Conservation (phyloP, 148 eudicot genomes). For the Rhododendron ferrugineum region DNA sequence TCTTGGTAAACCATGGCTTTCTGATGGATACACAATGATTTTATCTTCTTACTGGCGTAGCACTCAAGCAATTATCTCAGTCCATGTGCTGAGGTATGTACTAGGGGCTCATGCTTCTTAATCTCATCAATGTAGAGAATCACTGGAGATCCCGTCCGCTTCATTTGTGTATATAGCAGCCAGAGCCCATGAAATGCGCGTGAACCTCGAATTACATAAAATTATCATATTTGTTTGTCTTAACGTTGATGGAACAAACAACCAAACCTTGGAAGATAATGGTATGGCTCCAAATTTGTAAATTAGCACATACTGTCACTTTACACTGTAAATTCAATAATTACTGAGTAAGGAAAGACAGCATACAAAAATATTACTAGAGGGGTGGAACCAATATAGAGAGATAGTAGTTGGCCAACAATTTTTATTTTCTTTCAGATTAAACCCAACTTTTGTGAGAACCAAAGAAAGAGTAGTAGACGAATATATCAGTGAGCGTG, state of each 20-base stretch:
- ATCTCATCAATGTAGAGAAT: constrained; percentile 1
- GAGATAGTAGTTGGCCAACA: not conserved
- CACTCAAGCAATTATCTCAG: constrained; percentile 64
- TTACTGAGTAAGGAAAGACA: not conserved
- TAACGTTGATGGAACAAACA: not conserved
- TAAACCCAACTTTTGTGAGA: not conserved
- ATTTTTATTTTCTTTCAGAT: not conserved
- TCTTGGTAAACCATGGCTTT: constrained; percentile 71
- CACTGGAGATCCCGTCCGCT: not conserved
- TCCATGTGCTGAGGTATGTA: constrained; percentile 61
- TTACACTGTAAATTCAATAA: not conserved
- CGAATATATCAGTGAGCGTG: not conserved
- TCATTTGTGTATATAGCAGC: not conserved
- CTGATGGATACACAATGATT: constrained; percentile 79
- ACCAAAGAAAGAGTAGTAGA: not conserved
- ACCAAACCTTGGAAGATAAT: not conserved
- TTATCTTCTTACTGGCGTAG: constrained; percentile 83
- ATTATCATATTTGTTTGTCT: not conserved
- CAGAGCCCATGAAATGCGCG: not conserved
- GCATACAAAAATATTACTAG: not conserved
- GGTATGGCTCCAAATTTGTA: not conserved
- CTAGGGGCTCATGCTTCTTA: constrained; percentile 6
- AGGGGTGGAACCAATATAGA: not conserved
- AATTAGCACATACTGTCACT: not conserved
- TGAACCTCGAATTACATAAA: not conserved